Conservation (phyloP, 2,329 filamentous ascomycete species). For the Didymella exigua region DNA sequence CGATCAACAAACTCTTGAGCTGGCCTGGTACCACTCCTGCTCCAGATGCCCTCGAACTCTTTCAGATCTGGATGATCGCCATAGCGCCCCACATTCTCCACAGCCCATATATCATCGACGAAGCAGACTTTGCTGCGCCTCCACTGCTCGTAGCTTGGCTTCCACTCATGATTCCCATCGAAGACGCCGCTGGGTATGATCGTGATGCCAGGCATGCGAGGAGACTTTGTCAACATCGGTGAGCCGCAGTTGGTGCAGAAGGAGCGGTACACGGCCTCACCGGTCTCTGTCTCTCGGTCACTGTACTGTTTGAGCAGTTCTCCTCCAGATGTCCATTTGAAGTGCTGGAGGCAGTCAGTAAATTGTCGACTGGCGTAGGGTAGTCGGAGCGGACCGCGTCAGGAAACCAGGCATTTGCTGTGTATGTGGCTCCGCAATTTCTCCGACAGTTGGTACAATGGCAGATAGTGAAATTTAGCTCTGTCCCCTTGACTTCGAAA, state of each 20-base stretch:
- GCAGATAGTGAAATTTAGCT: slow-evolving; percentile 12
- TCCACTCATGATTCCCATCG: slow-evolving; percentile 11
- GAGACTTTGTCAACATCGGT: slow-evolving; percentile 10
- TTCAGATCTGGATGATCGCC: slow-evolving; percentile 13
- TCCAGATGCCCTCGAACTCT: slow-evolving; percentile 11
- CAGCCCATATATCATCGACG: slow-evolving; percentile 2
- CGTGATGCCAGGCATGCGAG: slow-evolving; percentile 9
- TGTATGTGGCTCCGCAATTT: slow-evolving; percentile 8
- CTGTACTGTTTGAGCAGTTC: slow-evolving; percentile 6
- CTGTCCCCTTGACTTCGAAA: not conserved
- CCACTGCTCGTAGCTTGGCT: slow-evolving; percentile 16
- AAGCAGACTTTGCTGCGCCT: slow-evolving; percentile 13
- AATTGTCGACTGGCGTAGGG: not conserved
- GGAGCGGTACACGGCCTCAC: slow-evolving; percentile 8
- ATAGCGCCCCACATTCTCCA: slow-evolving; percentile 4
- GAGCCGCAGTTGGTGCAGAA: slow-evolving; percentile 14
- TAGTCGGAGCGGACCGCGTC: not conserved
- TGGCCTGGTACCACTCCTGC: slow-evolving; percentile 2
- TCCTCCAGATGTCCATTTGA: slow-evolving; percentile 10
- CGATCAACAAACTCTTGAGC: slow-evolving; percentile 11
- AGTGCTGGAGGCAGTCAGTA: slow-evolving; percentile 1
- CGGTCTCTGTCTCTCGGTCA: slow-evolving; percentile 13
- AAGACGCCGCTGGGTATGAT: slow-evolving; percentile 12
- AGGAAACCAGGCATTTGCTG: slow-evolving; percentile 12
- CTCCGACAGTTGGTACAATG: slow-evolving; percentile 11